A percentile compares a stretch with the other conserved stretches of the same genome.
Evolutionary conservation across 2,329 filamentous ascomycete species (phyloP).

Genomic region (Neoscytalidium dimidiatum): DNA sequence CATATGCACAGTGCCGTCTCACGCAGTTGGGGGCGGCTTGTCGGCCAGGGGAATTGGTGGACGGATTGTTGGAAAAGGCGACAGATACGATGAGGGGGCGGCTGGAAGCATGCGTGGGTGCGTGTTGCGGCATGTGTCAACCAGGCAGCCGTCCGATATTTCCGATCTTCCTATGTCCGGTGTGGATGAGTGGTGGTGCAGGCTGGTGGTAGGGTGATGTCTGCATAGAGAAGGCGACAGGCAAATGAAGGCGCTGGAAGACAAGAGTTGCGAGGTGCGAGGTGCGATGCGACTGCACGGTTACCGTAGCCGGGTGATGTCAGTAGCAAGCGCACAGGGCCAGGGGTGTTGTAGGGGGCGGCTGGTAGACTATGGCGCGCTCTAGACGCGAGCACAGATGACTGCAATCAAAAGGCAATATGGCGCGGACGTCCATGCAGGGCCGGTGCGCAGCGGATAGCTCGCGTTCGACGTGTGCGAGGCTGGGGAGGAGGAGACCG

Average conservation of each 20-base stretch:
- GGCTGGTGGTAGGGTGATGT: not conserved
- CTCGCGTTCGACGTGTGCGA: not conserved
- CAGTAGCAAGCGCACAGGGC: not conserved
- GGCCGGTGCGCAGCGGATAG: not conserved
- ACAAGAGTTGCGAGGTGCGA: not conserved
- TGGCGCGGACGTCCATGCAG: not conserved
- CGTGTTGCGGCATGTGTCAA: constrained; percentile 6
- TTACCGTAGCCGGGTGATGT: too few relatives aligned
- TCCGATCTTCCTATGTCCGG: not conserved
- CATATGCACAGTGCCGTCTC: constrained; percentile 8
- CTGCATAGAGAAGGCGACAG: not conserved
- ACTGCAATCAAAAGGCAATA: not conserved
- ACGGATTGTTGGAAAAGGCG: not conserved
- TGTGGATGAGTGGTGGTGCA: not conserved
- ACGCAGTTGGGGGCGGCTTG: not conserved
- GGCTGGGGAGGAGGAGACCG: not conserved
- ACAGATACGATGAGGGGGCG: not conserved
- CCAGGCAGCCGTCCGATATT: not conserved
- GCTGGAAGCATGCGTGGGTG: not conserved
- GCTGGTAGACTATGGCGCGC: too few relatives aligned
- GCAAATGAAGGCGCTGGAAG: not conserved
- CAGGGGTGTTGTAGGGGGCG: not conserved
- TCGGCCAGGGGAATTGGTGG: not conserved
- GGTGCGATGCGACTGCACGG: too few relatives aligned
- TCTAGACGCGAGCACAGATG: too few relatives aligned